Evolutionary conservation across 192 early-diverging fungal species (phyloP).

Genomic region (Gamsiella multidivaricata): DNA sequence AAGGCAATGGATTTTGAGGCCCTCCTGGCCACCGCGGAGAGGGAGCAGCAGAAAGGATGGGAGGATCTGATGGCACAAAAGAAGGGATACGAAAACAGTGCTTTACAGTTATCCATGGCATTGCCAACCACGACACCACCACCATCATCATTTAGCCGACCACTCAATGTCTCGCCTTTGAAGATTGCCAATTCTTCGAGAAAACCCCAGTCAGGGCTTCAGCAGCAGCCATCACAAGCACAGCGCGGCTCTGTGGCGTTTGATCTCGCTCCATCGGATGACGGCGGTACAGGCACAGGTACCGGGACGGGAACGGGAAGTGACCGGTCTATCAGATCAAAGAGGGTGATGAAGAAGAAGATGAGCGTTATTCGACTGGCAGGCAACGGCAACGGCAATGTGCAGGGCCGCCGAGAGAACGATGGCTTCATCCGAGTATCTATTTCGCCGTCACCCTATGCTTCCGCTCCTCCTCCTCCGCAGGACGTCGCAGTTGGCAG

Average conservation of each 20-base stretch:
- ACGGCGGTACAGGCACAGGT: constrained; percentile 21
- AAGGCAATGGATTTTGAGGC: constrained; percentile 50
- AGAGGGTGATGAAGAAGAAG: constrained; percentile 53
- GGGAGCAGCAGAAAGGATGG: constrained; percentile 41
- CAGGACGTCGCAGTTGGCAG: background rate
- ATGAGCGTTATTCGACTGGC: constrained; percentile 50
- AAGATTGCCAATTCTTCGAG: constrained; percentile 19
- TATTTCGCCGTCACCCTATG: constrained; percentile 18
- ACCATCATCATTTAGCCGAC: background rate
- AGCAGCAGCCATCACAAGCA: too few species aligned
- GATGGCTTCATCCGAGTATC: constrained; percentile 49
- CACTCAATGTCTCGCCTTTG: constrained; percentile 5
- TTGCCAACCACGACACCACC: background rate
- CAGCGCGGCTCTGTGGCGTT: constrained; percentile 25
- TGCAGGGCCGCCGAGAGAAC: constrained; percentile 46
- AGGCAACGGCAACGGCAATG: constrained; percentile 28
- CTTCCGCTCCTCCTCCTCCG: constrained; percentile 3
- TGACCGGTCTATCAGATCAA: constrained; percentile 37
- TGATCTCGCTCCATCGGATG: constrained; percentile 39
- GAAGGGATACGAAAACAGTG: background rate
- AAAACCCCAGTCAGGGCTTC: background rate
- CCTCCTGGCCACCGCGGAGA: constrained; percentile 33
- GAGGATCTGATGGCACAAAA: constrained; percentile 30
- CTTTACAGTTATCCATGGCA: too few species aligned
- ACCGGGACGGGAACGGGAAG: constrained; percentile 39